phyloP scores from a whole-genome alignment of 2,329 filamentous ascomycete species.

The Scytalidium lignicola region DNA sequence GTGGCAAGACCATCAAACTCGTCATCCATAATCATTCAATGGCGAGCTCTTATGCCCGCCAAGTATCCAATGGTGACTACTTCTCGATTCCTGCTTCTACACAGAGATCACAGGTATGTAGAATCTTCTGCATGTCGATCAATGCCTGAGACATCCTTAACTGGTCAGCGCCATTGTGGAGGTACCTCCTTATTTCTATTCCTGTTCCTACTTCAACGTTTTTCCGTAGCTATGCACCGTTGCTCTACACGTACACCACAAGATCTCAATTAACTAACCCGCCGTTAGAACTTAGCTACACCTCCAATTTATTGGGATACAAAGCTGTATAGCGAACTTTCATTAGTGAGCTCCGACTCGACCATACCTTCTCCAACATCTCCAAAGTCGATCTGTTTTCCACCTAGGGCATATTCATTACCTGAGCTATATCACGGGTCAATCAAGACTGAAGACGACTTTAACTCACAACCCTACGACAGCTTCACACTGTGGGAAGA shows the following conservation, averaged over 20 bases:
- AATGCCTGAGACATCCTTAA: background rate
- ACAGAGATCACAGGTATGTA: background rate
- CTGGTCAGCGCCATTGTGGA: background rate
- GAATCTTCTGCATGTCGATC: background rate
- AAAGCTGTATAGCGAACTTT: background rate
- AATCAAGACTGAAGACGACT: slow-evolving; percentile 16
- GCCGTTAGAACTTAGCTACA: background rate
- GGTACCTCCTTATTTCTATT: background rate
- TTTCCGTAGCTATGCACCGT: too few species aligned
- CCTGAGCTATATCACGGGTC: background rate
- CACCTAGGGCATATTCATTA: slow-evolving; percentile 8
- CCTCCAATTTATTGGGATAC: background rate
- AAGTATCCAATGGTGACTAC: background rate
- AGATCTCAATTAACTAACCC: too few species aligned
- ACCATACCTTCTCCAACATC: slow-evolving; percentile 8
- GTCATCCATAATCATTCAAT: background rate
- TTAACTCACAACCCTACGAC: slow-evolving; percentile 24
- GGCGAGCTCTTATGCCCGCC: background rate
- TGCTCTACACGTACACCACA: too few species aligned
- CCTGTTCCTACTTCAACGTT: background rate
- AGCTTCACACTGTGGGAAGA: slow-evolving; percentile 29
- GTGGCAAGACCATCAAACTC: background rate
- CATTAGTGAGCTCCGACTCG: slow-evolving; percentile 11
- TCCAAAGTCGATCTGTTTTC: background rate
- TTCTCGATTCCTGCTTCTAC: background rate